A percentile compares a stretch with the other conserved stretches of the same genome.
Evolutionary conservation across 2,329 filamentous ascomycete genomes (phyloP).

Genomic region (Scytalidium lignicola): DNA sequence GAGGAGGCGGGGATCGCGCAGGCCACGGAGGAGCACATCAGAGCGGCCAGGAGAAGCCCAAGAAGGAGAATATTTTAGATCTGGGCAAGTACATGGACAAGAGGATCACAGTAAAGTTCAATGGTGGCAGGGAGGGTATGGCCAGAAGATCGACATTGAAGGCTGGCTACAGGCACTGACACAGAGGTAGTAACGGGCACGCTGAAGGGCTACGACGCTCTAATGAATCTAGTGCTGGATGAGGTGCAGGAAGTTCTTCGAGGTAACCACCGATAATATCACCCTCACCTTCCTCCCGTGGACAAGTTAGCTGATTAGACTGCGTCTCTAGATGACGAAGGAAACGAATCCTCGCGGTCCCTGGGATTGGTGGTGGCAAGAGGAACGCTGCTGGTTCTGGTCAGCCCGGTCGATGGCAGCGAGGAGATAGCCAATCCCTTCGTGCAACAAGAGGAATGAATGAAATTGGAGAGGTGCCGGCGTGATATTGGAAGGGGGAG

Average conservation of each 20-base stretch:
- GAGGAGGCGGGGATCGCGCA: conserved; percentile 42
- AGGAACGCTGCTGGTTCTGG: conserved; percentile 86
- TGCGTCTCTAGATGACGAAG: conserved; percentile 70
- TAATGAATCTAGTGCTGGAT: conserved; percentile 97
- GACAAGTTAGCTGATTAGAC: not conserved
- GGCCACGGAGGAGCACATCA: conserved; percentile 40
- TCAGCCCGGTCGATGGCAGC: conserved; percentile 89
- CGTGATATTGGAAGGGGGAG: not conserved
- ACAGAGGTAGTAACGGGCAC: conserved; percentile 68
- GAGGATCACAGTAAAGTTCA: conserved; percentile 92
- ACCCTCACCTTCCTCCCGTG: not conserved
- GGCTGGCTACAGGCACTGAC: not conserved
- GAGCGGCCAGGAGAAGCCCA: conserved; percentile 65
- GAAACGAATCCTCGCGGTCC: conserved; percentile 68
- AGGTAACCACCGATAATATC: conserved; percentile 50
- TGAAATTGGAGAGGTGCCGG: not conserved
- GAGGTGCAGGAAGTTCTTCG: conserved; percentile 86
- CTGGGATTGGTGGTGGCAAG: conserved; percentile 78
- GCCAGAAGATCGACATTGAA: conserved; percentile 6
- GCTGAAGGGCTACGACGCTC: conserved; percentile 90
- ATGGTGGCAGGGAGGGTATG: conserved; percentile 83
- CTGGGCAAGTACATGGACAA: conserved; percentile 96
- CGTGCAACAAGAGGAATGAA: conserved; percentile 61
- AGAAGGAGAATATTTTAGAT: conserved; percentile 98
- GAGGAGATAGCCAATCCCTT: conserved; percentile 97